Evolutionary conservation across 164 flowering plant genomes (phyloP), one percentile per base, ranked within the genome.

Genomic region (Liquidambar formosana): DNA sequence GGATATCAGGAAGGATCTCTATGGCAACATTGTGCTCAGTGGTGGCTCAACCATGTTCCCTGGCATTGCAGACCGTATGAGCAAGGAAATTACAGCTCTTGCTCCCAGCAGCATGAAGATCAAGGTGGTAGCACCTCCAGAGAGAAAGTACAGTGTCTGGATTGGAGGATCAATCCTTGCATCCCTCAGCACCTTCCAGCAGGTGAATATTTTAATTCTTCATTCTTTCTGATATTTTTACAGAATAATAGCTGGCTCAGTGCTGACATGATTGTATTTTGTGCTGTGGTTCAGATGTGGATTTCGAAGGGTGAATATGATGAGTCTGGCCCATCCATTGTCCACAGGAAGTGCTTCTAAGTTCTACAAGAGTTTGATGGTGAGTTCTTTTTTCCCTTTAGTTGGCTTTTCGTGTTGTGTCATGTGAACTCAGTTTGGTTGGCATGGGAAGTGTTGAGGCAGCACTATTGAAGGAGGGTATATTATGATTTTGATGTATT

Each of bases 31-130:
- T 68, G 84, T 81, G 61, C 84, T 81, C 63, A 81, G 84, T 74
- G 84, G 84, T 69, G 84, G 84, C 23, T 73, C 84, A 51, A 81
- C 84, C 25, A 81, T 81, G 84, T 81, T 81, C 82, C 82, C 84
- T 64, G 84, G 84, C 47, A 81, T 81, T 72, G 84, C 84, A 12
- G 84, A 81, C 66, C 63, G 84, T n/a, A 81, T 81, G 84, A 81
- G 84, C 80, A 81, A 81, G 72, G 84, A 81, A 68, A 81, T 81
- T 54, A 81, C 84, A 6, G 84, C 82, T 10, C 81, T 81, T 65
- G 84, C 84, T 12, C 84, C 84, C 13, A 76, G 80, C 77, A 81
- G 84, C 81, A 81, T 81, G 84, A 81, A 81, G 78, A 81, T 81
- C 51, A 81, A 81, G 78, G 84, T 81, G 10, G 84, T 81, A 6